A percentile compares a stretch with the other conserved stretches of the same genome.
phyloP scores from a whole-genome alignment of 179 eudicot species.

The Beta macrorhiza region DNA sequence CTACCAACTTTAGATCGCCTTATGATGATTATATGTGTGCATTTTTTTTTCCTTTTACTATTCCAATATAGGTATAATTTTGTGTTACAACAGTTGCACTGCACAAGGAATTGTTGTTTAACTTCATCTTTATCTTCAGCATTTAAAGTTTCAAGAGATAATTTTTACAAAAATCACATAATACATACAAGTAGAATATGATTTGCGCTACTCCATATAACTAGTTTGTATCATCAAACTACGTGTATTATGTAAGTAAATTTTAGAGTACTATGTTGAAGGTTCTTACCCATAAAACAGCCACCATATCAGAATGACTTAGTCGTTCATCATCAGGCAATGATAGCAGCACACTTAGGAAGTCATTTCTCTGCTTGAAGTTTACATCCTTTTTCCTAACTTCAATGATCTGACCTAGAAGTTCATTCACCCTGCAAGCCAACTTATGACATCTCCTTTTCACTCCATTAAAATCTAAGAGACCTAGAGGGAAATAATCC shows the following conservation, averaged over 20 bases:
- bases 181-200: no score
- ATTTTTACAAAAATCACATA: no score
- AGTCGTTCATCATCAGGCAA: constrained; percentile 38
- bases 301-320: constrained; percentile 38
- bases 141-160: not conserved
- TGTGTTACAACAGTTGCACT: not conserved
- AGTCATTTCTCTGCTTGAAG: constrained; percentile 33
- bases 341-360: constrained; percentile 40
- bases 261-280: not conserved
- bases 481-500: constrained; percentile 36
- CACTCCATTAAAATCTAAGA: constrained; percentile 39
- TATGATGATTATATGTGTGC: constrained; percentile 7
- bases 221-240: not conserved
- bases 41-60: no score
- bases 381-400: constrained; percentile 23
- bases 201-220: no score
- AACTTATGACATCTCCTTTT: constrained; percentile 41
- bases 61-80: no score
- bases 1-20: constrained; percentile 19
- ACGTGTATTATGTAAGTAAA: not conserved
- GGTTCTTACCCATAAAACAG: constrained; percentile 50
- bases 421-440: constrained; percentile 34
- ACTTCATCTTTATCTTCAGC: not conserved
- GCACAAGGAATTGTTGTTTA: not conserved
- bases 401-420: constrained; percentile 36